Base-by-base conservation (phyloP, 257 asterid genomes). In the Solanum habrochaites region DNA sequence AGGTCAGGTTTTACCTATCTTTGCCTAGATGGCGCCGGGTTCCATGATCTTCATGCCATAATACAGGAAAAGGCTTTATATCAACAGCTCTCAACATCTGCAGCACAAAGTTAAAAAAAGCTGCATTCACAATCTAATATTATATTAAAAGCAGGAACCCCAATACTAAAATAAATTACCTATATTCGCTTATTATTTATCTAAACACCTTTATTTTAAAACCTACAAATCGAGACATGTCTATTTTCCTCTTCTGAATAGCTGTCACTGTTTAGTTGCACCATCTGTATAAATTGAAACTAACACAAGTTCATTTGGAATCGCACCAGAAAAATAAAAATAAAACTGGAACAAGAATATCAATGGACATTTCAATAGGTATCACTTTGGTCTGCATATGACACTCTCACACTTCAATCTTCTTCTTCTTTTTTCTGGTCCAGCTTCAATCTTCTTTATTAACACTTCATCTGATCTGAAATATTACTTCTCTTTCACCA, bases 1-100 rank as follows among this genome's bases (percentile, higher is more conserved):
- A 67, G 71, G 21, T 78, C 74, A 72, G 35, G 86, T 37, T 39
- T 85, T 92, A 97, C 98, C 99, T 93, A 88, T 92, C 95, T 88
- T 88, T 94, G 86, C 90, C 93, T 14, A 39, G 90, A 78, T 92
- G 95, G 89, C 93, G 87, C 89, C 98, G 90, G 86, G 95, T 92
- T 67, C 97, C 91, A 66, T 91, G 86, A 73, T 97, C 99, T 91
- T 97, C 99, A 89, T 97, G 99, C 99, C 99, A 97, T 78, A 95
- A 77, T 80, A 85, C 87, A 39, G 98, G 99, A 78, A 86, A 85
- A 20, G 99, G 96, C 91, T 95, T 97, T 45, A 95, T 89, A 92
- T 97, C 99, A 21, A 82, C 74, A 31, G 93, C 88, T 89, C 93
- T 93, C 89, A 97, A 25, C 85, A 90, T 78, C 99, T 95, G 95